Evolutionary conservation across 495 filamentous ascomycete species (phyloP).

Genomic region (Penicillium salamii): DNA sequence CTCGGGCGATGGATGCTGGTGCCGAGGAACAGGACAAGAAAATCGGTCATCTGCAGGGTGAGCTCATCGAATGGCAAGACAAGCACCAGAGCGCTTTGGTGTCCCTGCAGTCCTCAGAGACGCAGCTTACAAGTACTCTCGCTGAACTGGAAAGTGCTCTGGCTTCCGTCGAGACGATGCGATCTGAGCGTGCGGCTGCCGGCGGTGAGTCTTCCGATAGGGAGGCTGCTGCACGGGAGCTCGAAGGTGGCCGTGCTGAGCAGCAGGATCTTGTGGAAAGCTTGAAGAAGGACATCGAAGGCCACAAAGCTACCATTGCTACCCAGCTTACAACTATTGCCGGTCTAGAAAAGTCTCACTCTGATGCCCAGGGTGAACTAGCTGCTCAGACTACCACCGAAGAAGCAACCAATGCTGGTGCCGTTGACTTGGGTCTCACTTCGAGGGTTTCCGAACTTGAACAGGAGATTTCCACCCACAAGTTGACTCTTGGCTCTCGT

Average conservation of each 20-base stretch:
- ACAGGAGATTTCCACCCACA: slow-evolving; percentile 52
- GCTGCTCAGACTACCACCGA: slow-evolving; percentile 36
- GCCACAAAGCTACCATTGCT: slow-evolving; percentile 70
- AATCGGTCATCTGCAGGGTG: slow-evolving; percentile 68
- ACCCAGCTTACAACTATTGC: slow-evolving; percentile 60
- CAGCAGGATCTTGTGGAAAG: slow-evolving; percentile 65
- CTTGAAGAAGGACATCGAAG: slow-evolving; percentile 72
- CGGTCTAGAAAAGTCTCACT: slow-evolving; percentile 63
- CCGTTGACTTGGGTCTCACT: slow-evolving; percentile 46
- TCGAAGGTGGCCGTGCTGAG: slow-evolving; percentile 50
- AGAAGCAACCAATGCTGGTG: slow-evolving; percentile 25
- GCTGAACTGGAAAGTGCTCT: slow-evolving; percentile 62
- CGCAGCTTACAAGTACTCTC: slow-evolving; percentile 67
- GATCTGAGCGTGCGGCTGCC: slow-evolving; percentile 33
- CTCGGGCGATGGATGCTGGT: slow-evolving; percentile 43
- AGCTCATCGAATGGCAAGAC: slow-evolving; percentile 70
- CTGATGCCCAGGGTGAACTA: slow-evolving; percentile 56
- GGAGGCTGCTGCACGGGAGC: slow-evolving; percentile 43
- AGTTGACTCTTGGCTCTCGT: slow-evolving; percentile 51
- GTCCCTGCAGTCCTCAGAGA: slow-evolving; percentile 70
- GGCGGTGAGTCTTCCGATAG: slow-evolving; percentile 39
- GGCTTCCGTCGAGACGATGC: slow-evolving; percentile 46
- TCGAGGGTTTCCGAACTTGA: slow-evolving; percentile 56
- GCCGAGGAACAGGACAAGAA: slow-evolving; percentile 56
- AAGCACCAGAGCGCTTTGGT: slow-evolving; percentile 71